These are phyloP conservation scores for Lactarius hengduanensis DNA, from an alignment of 768 basidiomycete species.

Conservation along the genomic window DNA sequence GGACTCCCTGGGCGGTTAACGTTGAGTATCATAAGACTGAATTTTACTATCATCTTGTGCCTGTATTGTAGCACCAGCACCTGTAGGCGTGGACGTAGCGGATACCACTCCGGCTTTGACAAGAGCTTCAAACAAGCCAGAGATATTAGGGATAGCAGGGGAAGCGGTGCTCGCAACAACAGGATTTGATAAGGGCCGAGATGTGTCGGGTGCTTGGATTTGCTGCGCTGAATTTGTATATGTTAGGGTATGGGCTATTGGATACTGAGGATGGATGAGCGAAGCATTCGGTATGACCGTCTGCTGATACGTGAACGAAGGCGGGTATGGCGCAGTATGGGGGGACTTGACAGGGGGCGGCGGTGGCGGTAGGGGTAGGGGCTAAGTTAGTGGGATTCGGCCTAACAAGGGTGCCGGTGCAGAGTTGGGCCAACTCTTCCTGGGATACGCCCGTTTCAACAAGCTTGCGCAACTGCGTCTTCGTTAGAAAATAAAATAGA, in stretches of 20 bases:
- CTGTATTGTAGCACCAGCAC: conserved; percentile 43
- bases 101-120: conserved; percentile 79
- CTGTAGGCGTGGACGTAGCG: conserved; percentile 49
- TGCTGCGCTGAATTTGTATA: conserved; percentile 20
- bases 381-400: conserved; percentile 29
- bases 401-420: conserved; percentile 49
- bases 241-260: conserved; percentile 19
- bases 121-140: conserved; percentile 63
- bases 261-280: conserved; percentile 19
- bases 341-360: conserved; percentile 22
- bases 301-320: conserved; percentile 33
- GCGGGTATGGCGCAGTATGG: conserved; percentile 27
- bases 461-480: conserved; percentile 59
- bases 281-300: conserved; percentile 33
- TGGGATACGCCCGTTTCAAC: conserved; percentile 81
- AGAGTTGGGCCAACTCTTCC: conserved; percentile 68
- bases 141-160: conserved; percentile 39
- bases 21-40: conserved; percentile 38
- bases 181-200: conserved; percentile 29
- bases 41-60: conserved; percentile 4
- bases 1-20: conserved; percentile 40
- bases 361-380: conserved; percentile 17
- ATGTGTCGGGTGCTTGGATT: conserved; percentile 8
- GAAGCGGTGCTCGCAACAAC: conserved; percentile 29
- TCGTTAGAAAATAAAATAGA: conserved; percentile 20